phyloP scores from a whole-genome alignment of 768 basidiomycete species.

The Rhodotorula sphaerocarpa region DNA sequence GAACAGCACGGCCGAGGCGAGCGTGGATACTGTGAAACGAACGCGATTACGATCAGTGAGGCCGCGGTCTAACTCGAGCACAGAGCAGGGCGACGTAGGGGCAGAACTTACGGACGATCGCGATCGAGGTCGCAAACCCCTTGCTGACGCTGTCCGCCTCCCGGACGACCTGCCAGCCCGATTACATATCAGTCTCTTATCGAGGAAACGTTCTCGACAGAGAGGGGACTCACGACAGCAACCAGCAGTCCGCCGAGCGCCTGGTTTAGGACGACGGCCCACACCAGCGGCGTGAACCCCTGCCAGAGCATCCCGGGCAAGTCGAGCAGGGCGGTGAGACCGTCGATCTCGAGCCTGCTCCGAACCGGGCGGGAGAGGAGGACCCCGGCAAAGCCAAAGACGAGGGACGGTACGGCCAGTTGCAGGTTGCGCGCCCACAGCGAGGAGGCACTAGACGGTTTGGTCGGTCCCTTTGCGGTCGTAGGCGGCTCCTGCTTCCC shows the following conservation, averaged over 20 bases:
- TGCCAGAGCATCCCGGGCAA: neutral
- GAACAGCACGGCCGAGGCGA: slow-evolving; percentile 14
- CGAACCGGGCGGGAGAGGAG: neutral
- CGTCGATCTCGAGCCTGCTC: neutral
- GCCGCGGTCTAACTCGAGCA: no score
- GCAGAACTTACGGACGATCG: slow-evolving; percentile 32
- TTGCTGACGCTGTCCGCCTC: slow-evolving; percentile 38
- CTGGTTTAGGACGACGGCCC: slow-evolving; percentile 37
- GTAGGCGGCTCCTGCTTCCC: no score
- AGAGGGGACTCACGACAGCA: slow-evolving; percentile 30
- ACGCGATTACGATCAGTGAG: no score
- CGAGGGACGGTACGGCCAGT: slow-evolving; percentile 36
- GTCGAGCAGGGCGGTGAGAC: neutral
- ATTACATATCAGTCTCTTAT: no score
- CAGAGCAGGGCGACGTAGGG: no score
- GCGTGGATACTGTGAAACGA: slow-evolving; percentile 27
- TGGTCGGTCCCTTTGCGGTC: no score
- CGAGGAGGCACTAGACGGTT: slow-evolving; percentile 1
- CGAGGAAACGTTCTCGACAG: slow-evolving; percentile 3
- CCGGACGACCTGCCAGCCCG: slow-evolving; percentile 26
- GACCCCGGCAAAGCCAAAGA: slow-evolving; percentile 30
- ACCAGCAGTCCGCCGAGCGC: slow-evolving; percentile 38
- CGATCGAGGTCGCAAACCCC: slow-evolving; percentile 38
- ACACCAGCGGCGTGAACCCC: slow-evolving; percentile 30
- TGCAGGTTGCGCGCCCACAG: slow-evolving; percentile 38